These are phyloP conservation scores for Sarocladiaceae sp. DNA, from an alignment of 2,329 filamentous ascomycete species.

Conservation along the genomic window DNA sequence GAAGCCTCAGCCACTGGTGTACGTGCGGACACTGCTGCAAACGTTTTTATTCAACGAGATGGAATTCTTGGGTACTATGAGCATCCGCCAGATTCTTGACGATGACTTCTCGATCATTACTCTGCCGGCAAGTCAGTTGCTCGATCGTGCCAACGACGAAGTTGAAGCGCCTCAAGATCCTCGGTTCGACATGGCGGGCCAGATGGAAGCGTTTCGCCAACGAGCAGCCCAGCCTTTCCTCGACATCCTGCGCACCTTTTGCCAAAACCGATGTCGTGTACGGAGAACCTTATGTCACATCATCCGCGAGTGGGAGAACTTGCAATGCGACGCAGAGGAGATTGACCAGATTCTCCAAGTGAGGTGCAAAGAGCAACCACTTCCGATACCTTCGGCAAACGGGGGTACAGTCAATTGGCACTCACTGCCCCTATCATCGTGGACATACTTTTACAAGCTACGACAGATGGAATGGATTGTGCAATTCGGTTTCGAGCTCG, in stretches of 20 bases:
- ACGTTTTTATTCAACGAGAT: constrained; percentile 68
- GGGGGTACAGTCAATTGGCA: constrained; percentile 46
- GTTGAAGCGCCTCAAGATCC: constrained; percentile 69
- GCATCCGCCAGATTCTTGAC: constrained; percentile 69
- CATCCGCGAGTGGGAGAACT: constrained; percentile 73
- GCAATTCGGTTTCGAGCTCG: constrained; percentile 89
- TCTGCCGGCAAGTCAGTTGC: constrained; percentile 62
- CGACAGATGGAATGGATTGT: constrained; percentile 79
- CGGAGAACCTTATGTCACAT: constrained; percentile 84
- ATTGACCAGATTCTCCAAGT: constrained; percentile 62
- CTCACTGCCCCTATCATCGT: constrained; percentile 73
- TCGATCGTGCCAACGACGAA: constrained; percentile 69
- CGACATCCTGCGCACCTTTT: constrained; percentile 76
- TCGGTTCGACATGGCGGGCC: constrained; percentile 63
- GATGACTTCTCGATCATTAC: constrained; percentile 75
- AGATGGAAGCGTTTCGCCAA: constrained; percentile 65
- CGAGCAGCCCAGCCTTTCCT: constrained; percentile 65
- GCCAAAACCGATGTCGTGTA: constrained; percentile 84
- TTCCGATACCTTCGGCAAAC: constrained; percentile 37
- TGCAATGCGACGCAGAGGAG: constrained; percentile 77
- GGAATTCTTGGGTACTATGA: constrained; percentile 59
- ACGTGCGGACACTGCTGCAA: constrained; percentile 74
- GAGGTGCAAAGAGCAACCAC: constrained; percentile 53
- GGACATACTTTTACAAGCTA: constrained; percentile 89
- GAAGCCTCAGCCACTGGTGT: constrained; percentile 76